These are phyloP conservation scores for Arthroderma uncinatum DNA, from an alignment of 2,329 filamentous ascomycete genomes.

Conservation along the genomic window DNA sequence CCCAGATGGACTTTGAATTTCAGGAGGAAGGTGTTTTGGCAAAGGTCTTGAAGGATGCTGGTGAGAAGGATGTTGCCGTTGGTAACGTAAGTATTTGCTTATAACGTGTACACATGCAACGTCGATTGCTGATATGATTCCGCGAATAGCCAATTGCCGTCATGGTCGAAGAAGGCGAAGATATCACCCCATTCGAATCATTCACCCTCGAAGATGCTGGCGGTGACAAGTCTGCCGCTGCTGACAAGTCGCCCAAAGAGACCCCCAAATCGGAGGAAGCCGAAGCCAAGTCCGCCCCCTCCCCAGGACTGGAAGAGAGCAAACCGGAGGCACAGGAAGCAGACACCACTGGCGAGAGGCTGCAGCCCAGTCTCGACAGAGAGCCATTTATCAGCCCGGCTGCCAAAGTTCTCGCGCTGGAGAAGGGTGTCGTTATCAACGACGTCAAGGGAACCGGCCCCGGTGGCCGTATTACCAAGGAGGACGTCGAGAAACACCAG, in stretches of 20 bases:
- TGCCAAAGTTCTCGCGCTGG: constrained; percentile 70
- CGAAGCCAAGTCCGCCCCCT: constrained; percentile 43
- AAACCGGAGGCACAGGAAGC: constrained; percentile 40
- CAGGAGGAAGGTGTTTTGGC: constrained; percentile 95
- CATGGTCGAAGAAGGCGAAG: constrained; percentile 80
- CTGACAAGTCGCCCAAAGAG: constrained; percentile 53
- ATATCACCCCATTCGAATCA: constrained; percentile 75
- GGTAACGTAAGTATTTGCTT: constrained; percentile 63
- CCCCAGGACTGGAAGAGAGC: constrained; percentile 52
- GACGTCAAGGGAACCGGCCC: constrained; percentile 77
- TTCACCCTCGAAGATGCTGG: constrained; percentile 87
- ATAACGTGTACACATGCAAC: not conserved
- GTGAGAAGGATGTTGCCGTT: constrained; percentile 86
- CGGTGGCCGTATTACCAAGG: constrained; percentile 76
- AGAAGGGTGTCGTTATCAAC: constrained; percentile 68
- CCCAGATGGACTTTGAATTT: constrained; percentile 99
- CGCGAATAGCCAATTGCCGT: constrained; percentile 75
- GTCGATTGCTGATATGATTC: not conserved
- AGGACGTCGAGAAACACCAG: constrained; percentile 81
- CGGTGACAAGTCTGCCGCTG: constrained; percentile 58
- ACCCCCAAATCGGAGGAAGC: constrained; percentile 41
- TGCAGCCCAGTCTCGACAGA: constrained; percentile 76
- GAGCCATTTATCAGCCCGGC: constrained; percentile 61
- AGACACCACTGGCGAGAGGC: constrained; percentile 59
- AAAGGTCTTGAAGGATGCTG: constrained; percentile 84